phyloP scores from a whole-genome alignment of 768 basidiomycete species.

The Multifurca ochricompacta region DNA sequence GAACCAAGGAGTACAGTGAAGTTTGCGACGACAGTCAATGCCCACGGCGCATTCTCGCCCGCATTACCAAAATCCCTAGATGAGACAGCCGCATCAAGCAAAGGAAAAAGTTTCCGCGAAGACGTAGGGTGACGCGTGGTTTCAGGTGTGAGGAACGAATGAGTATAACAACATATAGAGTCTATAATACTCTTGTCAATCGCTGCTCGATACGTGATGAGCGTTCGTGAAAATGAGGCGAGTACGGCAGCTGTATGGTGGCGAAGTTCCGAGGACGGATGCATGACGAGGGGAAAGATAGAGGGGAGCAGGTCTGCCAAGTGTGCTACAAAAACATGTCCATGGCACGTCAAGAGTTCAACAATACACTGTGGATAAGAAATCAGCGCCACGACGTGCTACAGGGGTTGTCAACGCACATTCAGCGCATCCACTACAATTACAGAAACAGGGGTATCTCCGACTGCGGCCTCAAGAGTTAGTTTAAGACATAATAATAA shows the following conservation, averaged over 20 bases:
- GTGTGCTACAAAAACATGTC: not conserved
- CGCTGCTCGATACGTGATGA: not conserved
- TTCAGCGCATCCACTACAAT: constrained; percentile 7
- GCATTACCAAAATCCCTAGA: not conserved
- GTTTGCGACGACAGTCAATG: constrained; percentile 6
- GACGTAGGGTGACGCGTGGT: constrained; percentile 15
- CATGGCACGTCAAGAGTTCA: constrained; percentile 8
- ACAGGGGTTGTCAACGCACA: not conserved
- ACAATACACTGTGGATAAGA: constrained; percentile 4
- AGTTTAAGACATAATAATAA: constrained; percentile 1
- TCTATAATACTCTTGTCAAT: constrained; percentile 1
- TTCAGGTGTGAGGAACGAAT: constrained; percentile 13
- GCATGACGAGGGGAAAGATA: constrained; percentile 10
- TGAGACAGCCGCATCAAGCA: constrained; percentile 8
- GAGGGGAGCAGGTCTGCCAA: constrained; percentile 9
- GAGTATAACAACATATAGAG: constrained; percentile 6
- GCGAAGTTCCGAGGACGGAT: constrained; percentile 9
- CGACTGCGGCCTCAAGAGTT: constrained; percentile 1
- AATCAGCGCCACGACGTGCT: not conserved
- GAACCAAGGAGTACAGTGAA: constrained; percentile 10
- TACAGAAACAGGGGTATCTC: constrained; percentile 1
- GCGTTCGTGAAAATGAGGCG: constrained; percentile 8
- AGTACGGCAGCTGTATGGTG: constrained; percentile 7
- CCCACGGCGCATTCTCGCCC: constrained; percentile 14
- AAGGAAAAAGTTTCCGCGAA: constrained; percentile 6